A percentile compares a stretch with the other conserved stretches of the same genome.
Conservation (phyloP, 179 eudicot genomes). For the Silene coronaria region DNA sequence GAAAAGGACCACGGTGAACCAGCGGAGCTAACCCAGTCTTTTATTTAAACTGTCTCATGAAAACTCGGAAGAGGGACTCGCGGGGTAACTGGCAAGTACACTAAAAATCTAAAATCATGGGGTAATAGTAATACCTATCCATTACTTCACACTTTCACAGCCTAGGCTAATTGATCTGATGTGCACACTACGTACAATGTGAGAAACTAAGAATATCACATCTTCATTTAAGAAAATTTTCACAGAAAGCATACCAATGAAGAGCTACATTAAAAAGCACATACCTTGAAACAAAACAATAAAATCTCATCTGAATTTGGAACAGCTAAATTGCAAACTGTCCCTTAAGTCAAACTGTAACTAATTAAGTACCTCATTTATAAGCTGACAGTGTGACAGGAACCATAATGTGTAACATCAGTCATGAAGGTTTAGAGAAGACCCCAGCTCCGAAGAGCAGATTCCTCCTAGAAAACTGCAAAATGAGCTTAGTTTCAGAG, state of each 20-base stretch:
- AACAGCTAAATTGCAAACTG: conserved; percentile 15
- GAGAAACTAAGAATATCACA: not conserved
- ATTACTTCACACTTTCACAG: no score
- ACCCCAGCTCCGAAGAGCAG: conserved; percentile 86
- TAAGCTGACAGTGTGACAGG: conserved; percentile 10
- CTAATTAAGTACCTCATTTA: conserved; percentile 5
- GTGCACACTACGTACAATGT: no score
- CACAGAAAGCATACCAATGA: not conserved
- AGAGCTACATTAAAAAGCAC: not conserved
- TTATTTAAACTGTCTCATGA: not conserved
- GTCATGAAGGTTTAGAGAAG: conserved; percentile 40
- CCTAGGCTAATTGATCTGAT: no score
- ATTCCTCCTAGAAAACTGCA: conserved; percentile 83
- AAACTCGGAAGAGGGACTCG: no score
- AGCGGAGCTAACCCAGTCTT: not conserved
- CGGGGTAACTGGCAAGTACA: no score
- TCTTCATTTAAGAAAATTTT: not conserved
- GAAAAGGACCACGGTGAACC: not conserved
- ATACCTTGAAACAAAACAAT: not conserved
- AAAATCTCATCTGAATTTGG: not conserved
- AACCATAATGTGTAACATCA: conserved; percentile 3
- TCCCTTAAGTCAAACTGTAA: conserved; percentile 12
- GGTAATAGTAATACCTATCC: no score
- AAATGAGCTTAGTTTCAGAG: not conserved
- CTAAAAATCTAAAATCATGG: no score